Evolutionary conservation across 1,284 basidiomycete species (phyloP).

Genomic region (Ustilago trichophora): DNA sequence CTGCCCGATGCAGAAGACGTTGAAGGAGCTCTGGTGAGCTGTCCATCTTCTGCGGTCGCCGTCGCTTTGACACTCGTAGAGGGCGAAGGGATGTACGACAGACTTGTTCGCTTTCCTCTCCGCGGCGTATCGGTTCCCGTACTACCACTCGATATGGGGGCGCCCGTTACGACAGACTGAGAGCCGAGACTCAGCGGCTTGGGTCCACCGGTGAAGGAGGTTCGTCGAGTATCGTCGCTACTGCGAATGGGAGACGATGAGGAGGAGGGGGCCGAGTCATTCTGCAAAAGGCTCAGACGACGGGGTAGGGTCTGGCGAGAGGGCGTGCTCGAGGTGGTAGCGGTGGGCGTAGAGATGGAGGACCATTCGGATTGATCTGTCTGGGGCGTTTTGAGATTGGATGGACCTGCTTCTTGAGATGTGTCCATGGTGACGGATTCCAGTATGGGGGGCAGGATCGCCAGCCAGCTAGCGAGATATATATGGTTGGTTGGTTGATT

Average conservation of each 20-base stretch:
- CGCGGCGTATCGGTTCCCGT: conserved; percentile 20
- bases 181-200: conserved; percentile 26
- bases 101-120: conserved; percentile 29
- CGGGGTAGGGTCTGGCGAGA: conserved; percentile 21
- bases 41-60: conserved; percentile 3
- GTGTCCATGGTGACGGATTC: conserved; percentile 3
- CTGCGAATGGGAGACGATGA: conserved; percentile 9
- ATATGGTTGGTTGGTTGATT: too few relatives aligned
- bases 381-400: conserved; percentile 22
- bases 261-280: too few relatives aligned
- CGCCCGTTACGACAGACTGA: conserved; percentile 9
- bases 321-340: conserved; percentile 7
- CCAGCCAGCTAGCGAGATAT: conserved; percentile 31
- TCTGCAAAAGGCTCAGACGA: conserved; percentile 22
- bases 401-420: conserved; percentile 19
- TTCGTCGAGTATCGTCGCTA: conserved; percentile 4
- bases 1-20: conserved; percentile 9
- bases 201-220: conserved; percentile 15
- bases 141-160: background rate
- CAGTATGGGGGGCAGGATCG: too few relatives aligned
- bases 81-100: conserved; percentile 41
- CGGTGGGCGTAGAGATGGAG: background rate
- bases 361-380: conserved; percentile 20
- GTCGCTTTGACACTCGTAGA: conserved; percentile 15
- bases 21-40: conserved; percentile 7